These are phyloP conservation scores for Colletotrichum acutatum DNA, from an alignment of 2,329 filamentous ascomycete genomes.

Conservation along the genomic window DNA sequence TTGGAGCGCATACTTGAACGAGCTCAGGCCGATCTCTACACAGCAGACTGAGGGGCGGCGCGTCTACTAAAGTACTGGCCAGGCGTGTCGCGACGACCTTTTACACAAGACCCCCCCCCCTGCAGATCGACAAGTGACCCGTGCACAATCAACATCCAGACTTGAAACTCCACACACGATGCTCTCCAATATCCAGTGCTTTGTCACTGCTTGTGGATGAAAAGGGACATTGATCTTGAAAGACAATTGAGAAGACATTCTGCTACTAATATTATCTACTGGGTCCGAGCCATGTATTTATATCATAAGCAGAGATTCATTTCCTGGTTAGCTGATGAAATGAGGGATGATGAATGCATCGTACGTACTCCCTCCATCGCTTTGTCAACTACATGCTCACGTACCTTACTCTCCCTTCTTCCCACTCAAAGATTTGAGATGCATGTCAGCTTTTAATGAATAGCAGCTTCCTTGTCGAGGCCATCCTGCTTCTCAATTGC, in stretches of 20 bases:
- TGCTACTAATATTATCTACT: too few relatives aligned
- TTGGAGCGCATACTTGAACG: background rate
- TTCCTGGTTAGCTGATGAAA: too few relatives aligned
- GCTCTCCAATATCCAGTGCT: background rate
- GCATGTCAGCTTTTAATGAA: too few relatives aligned
- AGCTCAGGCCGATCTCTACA: background rate
- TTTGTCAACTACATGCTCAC: too few relatives aligned
- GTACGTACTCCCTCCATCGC: too few relatives aligned
- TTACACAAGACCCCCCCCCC: background rate
- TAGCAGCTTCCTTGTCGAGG: background rate
- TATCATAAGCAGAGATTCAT: too few relatives aligned
- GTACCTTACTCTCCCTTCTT: too few relatives aligned
- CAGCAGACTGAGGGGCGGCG: constrained; percentile 12
- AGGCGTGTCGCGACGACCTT: background rate
- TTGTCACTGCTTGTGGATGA: background rate
- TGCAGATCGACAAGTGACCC: background rate
- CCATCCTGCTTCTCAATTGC: background rate
- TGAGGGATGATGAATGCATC: too few relatives aligned
- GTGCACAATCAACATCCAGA: background rate
- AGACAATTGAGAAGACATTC: background rate
- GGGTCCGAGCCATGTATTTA: too few relatives aligned
- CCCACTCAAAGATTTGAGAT: too few relatives aligned
- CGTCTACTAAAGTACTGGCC: constrained; percentile 11
- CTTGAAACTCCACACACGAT: background rate
- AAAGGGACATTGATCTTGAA: background rate